These are phyloP conservation scores for Rhododendron henanense DNA, from an alignment of 148 eudicot genomes.

Conservation along the genomic window DNA sequence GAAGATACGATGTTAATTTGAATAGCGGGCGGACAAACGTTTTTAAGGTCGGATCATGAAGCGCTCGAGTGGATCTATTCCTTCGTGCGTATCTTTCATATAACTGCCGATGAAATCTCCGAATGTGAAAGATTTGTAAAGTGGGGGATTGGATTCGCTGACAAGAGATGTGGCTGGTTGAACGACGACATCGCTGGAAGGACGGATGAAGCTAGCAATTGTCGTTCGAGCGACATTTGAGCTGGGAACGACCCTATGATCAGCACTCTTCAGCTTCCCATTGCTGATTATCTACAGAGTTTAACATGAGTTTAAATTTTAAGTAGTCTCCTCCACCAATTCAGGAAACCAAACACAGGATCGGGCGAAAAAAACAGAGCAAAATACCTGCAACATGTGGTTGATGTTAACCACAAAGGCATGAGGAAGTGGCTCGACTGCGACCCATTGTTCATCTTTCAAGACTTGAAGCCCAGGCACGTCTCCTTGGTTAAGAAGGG, in stretches of 20 bases:
- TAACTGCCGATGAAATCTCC: not conserved
- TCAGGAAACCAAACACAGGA: not conserved
- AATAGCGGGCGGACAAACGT: not conserved
- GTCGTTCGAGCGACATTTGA: not conserved
- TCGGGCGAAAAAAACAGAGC: no score
- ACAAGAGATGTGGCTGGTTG: not conserved
- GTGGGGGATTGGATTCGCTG: not conserved
- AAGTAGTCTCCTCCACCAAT: not conserved
- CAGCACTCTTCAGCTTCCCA: slow-evolving; percentile 11
- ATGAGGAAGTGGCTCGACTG: slow-evolving; percentile 17
- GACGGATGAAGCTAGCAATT: not conserved
- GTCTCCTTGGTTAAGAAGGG: slow-evolving; percentile 12
- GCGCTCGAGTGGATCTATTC: not conserved
- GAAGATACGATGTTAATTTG: not conserved
- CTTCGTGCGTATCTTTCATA: not conserved
- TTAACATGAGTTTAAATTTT: no score
- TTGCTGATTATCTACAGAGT: slow-evolving; percentile 2
- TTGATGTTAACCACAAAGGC: slow-evolving; percentile 9
- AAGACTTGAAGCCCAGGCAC: slow-evolving; percentile 16
- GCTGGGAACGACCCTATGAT: slow-evolving; percentile 6
- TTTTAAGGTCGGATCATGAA: not conserved
- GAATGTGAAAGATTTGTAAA: not conserved
- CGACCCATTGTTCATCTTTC: slow-evolving; percentile 15
- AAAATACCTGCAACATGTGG: slow-evolving; percentile 10
- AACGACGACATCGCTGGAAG: not conserved